Percentiles rank a stretch among this genome's conserved stretches.
phyloP scores from a whole-genome alignment of 2,329 filamentous ascomycete species.

The Coniochaeta hoffmannii region DNA sequence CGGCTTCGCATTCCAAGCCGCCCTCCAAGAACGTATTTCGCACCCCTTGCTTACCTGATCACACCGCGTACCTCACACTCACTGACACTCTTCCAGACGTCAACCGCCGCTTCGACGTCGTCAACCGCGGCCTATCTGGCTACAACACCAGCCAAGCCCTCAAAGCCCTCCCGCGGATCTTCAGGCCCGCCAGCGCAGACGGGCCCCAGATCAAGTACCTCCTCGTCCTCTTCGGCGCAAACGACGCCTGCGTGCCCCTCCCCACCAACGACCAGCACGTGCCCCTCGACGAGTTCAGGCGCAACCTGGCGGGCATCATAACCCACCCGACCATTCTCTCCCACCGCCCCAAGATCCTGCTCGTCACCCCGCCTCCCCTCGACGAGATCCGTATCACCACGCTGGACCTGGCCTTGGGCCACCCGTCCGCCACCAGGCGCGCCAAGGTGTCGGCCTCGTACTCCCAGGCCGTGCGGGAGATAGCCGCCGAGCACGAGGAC shows the following conservation, averaged over 20 bases:
- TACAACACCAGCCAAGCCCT: slow-evolving; percentile 77
- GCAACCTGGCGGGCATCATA: slow-evolving; percentile 66
- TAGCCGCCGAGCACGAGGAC: slow-evolving; percentile 58
- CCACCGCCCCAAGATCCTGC: slow-evolving; percentile 65
- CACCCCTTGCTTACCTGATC: not conserved
- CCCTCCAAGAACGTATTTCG: slow-evolving; percentile 58
- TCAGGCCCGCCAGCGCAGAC: slow-evolving; percentile 54
- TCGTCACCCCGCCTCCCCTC: slow-evolving; percentile 77
- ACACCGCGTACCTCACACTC: not conserved
- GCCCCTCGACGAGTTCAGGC: slow-evolving; percentile 64
- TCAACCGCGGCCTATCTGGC: slow-evolving; percentile 82
- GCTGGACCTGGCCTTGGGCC: slow-evolving; percentile 39
- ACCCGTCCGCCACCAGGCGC: slow-evolving; percentile 32
- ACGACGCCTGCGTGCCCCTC: slow-evolving; percentile 69
- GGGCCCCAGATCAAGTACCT: slow-evolving; percentile 60
- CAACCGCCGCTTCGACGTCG: slow-evolving; percentile 69
- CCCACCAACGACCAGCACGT: slow-evolving; percentile 65
- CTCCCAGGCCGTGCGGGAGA: slow-evolving; percentile 50
- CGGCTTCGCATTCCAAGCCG: slow-evolving; percentile 69
- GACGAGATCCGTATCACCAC: slow-evolving; percentile 62
- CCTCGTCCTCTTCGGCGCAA: slow-evolving; percentile 78
- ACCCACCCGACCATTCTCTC: slow-evolving; percentile 61
- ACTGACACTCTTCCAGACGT: slow-evolving; percentile 46
- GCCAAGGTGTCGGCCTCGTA: slow-evolving; percentile 46
- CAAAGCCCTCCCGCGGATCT: slow-evolving; percentile 58